Conservation (phyloP, 2,329 filamentous ascomycete species). For the Didymella pinodella region DNA sequence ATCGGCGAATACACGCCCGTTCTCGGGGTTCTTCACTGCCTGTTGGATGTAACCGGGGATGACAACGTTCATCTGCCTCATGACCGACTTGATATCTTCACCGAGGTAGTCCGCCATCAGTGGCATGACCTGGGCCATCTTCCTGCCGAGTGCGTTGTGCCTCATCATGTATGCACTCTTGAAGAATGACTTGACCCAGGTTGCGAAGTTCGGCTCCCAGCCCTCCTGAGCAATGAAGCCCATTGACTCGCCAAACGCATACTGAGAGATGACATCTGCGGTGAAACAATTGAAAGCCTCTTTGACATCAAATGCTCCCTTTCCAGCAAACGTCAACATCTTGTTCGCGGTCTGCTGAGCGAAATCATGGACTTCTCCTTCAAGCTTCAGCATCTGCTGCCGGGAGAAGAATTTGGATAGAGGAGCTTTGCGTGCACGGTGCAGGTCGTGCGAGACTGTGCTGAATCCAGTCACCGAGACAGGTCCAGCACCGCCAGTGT, state of each 20-base stretch:
- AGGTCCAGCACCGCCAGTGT: slow-evolving; percentile 38
- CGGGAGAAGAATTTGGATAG: slow-evolving; percentile 50
- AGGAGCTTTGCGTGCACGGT: slow-evolving; percentile 42
- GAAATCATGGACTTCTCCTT: slow-evolving; percentile 34
- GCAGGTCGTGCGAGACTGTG: slow-evolving; percentile 42
- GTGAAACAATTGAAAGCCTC: slow-evolving; percentile 41
- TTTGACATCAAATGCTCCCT: slow-evolving; percentile 37
- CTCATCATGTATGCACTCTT: slow-evolving; percentile 42
- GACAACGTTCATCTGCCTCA: slow-evolving; percentile 38
- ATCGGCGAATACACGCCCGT: slow-evolving; percentile 37
- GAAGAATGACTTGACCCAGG: slow-evolving; percentile 39
- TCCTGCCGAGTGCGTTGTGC: slow-evolving; percentile 34
- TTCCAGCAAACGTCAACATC: slow-evolving; percentile 31
- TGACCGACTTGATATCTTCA: slow-evolving; percentile 37
- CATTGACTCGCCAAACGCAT: slow-evolving; percentile 39
- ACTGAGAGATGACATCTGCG: slow-evolving; percentile 39
- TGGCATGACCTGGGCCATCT: slow-evolving; percentile 35
- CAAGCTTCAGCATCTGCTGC: slow-evolving; percentile 39
- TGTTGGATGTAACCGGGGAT: slow-evolving; percentile 36
- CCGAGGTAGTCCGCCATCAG: slow-evolving; percentile 39
- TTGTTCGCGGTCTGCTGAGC: slow-evolving; percentile 27
- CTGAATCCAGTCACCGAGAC: slow-evolving; percentile 38
- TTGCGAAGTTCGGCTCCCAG: slow-evolving; percentile 40
- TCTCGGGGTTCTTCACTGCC: slow-evolving; percentile 35
- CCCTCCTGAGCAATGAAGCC: slow-evolving; percentile 39